Percentiles rank a stretch among this genome's conserved stretches.
Conservation (phyloP, 2,329 filamentous ascomycete species). For the Sarocladium oryzae region DNA sequence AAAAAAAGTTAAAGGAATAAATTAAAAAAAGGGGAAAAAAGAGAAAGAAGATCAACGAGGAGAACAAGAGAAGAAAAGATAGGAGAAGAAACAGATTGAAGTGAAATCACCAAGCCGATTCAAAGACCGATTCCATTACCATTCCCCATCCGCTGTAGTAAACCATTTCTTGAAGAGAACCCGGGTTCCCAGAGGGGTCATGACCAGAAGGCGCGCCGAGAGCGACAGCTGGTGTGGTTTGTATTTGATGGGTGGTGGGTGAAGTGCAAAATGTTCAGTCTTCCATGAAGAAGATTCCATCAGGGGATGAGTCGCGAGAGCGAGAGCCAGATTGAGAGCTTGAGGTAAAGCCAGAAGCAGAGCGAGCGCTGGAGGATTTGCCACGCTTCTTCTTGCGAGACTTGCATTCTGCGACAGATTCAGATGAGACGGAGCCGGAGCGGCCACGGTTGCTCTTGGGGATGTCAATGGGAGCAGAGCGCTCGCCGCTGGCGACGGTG, state of each 20-base stretch:
- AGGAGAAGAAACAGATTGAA: not conserved
- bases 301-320: not conserved
- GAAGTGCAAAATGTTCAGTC: not conserved
- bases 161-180: too few species aligned
- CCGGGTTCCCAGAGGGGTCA: too few species aligned
- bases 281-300: not conserved
- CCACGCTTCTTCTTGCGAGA: too few species aligned
- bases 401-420: too few species aligned
- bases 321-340: not conserved
- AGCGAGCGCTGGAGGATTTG: not conserved
- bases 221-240: slow-evolving; percentile 3
- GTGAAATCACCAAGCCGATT: not conserved
- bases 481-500: not conserved
- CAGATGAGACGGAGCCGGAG: not conserved
- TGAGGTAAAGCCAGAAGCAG: not conserved
- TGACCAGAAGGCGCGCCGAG: not conserved
- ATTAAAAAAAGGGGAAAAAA: too few species aligned
- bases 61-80: not conserved
- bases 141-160: too few species aligned
- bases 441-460: not conserved
- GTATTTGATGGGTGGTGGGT: too few species aligned
- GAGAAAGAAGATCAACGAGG: too few species aligned
- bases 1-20: too few species aligned
- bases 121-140: not conserved
- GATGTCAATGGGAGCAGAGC: not conserved